A percentile compares a stretch with the other conserved stretches of the same genome.
Conservation (phyloP, 306 rosid genomes). For the Prunus fruticosa region DNA sequence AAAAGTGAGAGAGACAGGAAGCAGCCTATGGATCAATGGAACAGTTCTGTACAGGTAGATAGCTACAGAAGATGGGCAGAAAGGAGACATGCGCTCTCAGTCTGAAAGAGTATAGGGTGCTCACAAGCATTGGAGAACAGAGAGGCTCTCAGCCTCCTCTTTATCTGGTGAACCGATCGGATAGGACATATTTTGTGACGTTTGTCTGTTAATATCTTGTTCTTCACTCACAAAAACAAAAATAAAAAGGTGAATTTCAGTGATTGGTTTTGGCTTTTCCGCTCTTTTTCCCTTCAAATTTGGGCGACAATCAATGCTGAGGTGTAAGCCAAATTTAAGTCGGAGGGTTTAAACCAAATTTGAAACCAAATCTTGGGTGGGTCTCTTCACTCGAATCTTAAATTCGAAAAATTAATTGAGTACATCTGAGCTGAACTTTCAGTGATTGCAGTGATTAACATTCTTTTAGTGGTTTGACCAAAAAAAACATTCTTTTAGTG, state of each 20-base stretch:
- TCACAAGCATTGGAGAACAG: neutral
- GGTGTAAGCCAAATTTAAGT: neutral
- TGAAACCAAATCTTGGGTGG: neutral
- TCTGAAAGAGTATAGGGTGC: no score
- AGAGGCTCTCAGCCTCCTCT: neutral
- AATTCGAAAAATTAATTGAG: no score
- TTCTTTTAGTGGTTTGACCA: neutral
- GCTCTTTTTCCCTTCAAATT: neutral
- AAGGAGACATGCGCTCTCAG: neutral
- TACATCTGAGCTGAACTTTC: no score
- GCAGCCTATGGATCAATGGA: neutral
- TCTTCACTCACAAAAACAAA: neutral
- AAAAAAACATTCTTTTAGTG: neutral
- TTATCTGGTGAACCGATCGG: neutral
- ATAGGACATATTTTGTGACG: neutral
- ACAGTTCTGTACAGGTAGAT: neutral
- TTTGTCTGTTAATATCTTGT: neutral
- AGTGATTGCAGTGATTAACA: neutral
- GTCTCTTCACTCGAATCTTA: no score
- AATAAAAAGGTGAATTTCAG: neutral
- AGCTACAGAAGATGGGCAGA: neutral
- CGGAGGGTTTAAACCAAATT: neutral
- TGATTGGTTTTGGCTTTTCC: neutral
- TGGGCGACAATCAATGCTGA: neutral
- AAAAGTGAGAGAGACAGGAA: neutral